phyloP scores from a whole-genome alignment of 106 monocot species.

The Gastrodia elata region DNA sequence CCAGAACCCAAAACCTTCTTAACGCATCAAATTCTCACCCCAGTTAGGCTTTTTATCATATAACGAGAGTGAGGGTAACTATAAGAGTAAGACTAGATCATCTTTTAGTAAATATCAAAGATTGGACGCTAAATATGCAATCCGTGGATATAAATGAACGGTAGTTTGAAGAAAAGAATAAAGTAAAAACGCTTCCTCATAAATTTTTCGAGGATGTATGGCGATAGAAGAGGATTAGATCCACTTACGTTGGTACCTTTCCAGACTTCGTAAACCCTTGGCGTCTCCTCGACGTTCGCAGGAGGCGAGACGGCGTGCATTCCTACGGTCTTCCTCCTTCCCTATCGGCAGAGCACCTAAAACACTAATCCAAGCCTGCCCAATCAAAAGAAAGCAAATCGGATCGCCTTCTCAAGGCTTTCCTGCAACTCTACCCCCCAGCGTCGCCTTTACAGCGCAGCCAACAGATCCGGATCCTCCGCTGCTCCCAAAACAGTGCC shows the following conservation, averaged over 20 bases:
- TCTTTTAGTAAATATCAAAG: too few relatives aligned
- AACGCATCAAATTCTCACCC: too few relatives aligned
- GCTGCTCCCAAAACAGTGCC: background rate
- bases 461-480: background rate
- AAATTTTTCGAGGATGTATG: background rate
- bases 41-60: too few relatives aligned
- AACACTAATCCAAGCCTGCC: background rate
- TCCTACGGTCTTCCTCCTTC: background rate
- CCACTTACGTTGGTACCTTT: slow-evolving; percentile 72
- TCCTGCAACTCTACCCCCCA: background rate
- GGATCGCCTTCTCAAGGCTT: background rate
- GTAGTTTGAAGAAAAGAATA: background rate
- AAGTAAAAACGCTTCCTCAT: background rate
- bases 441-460: background rate
- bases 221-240: background rate
- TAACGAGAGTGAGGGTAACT: too few relatives aligned
- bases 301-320: slow-evolving; percentile 30
- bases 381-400: background rate
- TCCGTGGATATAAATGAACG: too few relatives aligned
- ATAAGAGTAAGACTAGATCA: too few relatives aligned
- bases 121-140: too few relatives aligned
- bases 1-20: too few relatives aligned
- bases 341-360: too few relatives aligned
- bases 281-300: slow-evolving; percentile 15
- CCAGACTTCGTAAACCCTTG: slow-evolving; percentile 68